Evolutionary conservation across 257 asterid genomes (phyloP).

Genomic region (Coffea canephora): DNA sequence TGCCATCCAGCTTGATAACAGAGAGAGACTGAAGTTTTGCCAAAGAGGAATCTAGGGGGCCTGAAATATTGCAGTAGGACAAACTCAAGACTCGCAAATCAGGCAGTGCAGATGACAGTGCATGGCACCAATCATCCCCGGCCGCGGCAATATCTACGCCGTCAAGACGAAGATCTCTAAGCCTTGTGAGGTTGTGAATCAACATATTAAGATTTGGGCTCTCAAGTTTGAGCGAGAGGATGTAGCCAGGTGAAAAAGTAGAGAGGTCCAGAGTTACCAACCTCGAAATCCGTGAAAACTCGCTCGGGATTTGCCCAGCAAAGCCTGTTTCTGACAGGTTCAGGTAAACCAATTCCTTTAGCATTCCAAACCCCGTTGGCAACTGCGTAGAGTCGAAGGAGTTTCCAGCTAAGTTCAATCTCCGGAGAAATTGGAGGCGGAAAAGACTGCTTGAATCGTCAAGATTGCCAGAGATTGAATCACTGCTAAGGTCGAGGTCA

Average conservation of each 20-base stretch:
- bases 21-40: conserved; percentile 17
- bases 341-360: conserved; percentile 39
- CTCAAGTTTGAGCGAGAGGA: not conserved
- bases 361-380: conserved; percentile 28
- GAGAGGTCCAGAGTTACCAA: conserved; percentile 20
- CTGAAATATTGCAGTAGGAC: not conserved
- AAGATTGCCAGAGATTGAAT: not conserved
- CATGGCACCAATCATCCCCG: conserved; percentile 18
- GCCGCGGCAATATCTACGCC: conserved; percentile 20
- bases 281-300: not conserved
- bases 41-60: conserved; percentile 18
- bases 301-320: not conserved
- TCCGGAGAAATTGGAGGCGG: not conserved
- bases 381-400: not conserved
- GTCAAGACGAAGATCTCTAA: conserved; percentile 13
- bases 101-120: conserved; percentile 23
- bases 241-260: conserved; percentile 2
- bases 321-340: conserved; percentile 45
- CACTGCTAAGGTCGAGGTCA: not conserved
- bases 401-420: not conserved
- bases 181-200: conserved; percentile 9
- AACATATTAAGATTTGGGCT: conserved; percentile 8
- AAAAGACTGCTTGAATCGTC: not conserved
- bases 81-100: conserved; percentile 10
- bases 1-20: not conserved